phyloP scores from a whole-genome alignment of 495 filamentous ascomycete species.

The Aspergillus hancockii region DNA sequence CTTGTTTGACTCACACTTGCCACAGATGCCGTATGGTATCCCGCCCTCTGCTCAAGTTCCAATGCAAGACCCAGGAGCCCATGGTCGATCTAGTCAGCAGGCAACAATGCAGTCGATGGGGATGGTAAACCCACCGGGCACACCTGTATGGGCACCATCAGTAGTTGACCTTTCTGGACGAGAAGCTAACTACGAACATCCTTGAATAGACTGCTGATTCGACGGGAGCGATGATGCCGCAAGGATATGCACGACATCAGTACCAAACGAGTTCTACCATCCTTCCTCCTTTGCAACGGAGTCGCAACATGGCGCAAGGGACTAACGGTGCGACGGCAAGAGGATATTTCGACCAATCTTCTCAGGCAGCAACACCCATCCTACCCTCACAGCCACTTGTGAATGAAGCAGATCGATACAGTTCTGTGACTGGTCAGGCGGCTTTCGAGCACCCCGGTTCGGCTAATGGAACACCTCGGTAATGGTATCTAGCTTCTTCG shows the following conservation, averaged over 20 bases:
- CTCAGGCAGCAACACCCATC: constrained; percentile 41
- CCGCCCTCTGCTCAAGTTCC: constrained; percentile 36
- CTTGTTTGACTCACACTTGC: neutral
- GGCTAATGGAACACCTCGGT: constrained; percentile 39
- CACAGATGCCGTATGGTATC: constrained; percentile 40
- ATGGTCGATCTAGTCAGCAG: constrained; percentile 40
- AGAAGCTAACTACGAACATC: constrained; percentile 33
- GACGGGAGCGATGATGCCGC: constrained; percentile 43
- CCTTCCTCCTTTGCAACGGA: constrained; percentile 43
- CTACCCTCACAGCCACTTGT: constrained; percentile 42
- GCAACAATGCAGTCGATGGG: constrained; percentile 44
- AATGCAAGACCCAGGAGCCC: constrained; percentile 41
- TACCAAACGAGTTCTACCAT: constrained; percentile 36
- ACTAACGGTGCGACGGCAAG: constrained; percentile 33
- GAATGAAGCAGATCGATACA: constrained; percentile 39
- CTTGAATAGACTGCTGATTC: constrained; percentile 42
- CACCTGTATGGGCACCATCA: constrained; percentile 43
- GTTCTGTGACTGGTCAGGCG: constrained; percentile 27
- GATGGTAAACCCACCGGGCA: constrained; percentile 44
- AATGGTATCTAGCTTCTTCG: neutral
- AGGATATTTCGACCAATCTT: constrained; percentile 38
- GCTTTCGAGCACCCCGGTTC: constrained; percentile 36
- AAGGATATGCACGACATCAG: constrained; percentile 40
- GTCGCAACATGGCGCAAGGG: constrained; percentile 34
- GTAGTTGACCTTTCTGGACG: constrained; percentile 25